phyloP scores from a whole-genome alignment of 495 filamentous ascomycete species.

The Aspergillus taichungensis region DNA sequence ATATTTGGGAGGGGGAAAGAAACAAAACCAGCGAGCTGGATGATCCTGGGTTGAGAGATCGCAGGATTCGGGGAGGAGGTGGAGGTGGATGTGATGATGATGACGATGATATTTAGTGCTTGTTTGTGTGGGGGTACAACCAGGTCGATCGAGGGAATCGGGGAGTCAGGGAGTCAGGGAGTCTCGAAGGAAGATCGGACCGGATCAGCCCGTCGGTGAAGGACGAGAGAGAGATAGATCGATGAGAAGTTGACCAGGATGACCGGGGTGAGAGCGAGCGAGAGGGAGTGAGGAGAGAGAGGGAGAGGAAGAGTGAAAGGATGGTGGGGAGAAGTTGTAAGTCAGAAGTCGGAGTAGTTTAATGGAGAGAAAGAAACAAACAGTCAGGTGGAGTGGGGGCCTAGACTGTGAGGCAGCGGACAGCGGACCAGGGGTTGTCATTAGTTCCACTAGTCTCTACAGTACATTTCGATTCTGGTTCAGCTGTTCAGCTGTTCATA shows the following conservation, averaged over 20 bases:
- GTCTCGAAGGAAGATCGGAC: no score
- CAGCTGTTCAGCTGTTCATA: no score
- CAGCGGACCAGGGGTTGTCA: no score
- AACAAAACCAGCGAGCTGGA: conserved; percentile 9
- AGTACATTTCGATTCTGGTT: no score
- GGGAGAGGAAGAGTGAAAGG: neutral
- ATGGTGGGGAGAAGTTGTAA: conserved; percentile 13
- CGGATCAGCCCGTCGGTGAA: neutral
- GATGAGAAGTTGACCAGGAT: no score
- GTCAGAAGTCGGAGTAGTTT: no score
- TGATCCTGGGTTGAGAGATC: conserved; percentile 5
- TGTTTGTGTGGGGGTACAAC: no score
- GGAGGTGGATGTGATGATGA: conserved; percentile 6
- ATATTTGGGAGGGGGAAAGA: conserved; percentile 26
- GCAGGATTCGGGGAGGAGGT: conserved; percentile 1
- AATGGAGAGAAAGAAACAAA: neutral
- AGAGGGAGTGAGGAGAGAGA: neutral
- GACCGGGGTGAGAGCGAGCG: conserved; percentile 1
- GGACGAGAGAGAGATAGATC: conserved; percentile 4
- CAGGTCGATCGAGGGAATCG: no score
- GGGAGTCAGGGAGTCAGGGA: no score
- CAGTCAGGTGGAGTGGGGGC: neutral
- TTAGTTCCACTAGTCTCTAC: no score
- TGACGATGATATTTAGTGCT: no score
- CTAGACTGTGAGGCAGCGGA: no score